A percentile compares a stretch with the other conserved stretches of the same genome.
phyloP scores from a whole-genome alignment of 2,329 filamentous ascomycete genomes.

The Bimuria novae-zelandiae region DNA sequence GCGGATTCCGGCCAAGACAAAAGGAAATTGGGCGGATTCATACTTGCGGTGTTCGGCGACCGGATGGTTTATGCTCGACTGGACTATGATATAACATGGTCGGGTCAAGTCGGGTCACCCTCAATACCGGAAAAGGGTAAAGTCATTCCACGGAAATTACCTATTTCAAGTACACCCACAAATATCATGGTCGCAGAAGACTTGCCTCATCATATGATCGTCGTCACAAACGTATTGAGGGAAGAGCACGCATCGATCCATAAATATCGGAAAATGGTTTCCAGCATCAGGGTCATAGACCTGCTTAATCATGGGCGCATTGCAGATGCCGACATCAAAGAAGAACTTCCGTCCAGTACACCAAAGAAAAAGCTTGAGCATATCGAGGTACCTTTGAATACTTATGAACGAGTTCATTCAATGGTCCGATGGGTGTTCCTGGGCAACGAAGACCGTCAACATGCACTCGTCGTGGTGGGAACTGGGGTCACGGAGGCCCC shows the following conservation, averaged over 20 bases:
- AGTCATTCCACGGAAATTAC: slow-evolving; percentile 33
- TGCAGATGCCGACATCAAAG: slow-evolving; percentile 27
- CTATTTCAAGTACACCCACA: slow-evolving; percentile 32
- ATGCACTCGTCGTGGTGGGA: slow-evolving; percentile 66
- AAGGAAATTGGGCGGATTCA: slow-evolving; percentile 48
- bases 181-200: slow-evolving; percentile 40
- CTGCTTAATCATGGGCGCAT: slow-evolving; percentile 23
- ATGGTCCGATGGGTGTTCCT: slow-evolving; percentile 68
- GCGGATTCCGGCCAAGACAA: slow-evolving; percentile 39
- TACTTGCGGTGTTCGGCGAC: slow-evolving; percentile 55
- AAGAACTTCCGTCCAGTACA: slow-evolving; percentile 24
- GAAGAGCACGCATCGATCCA: slow-evolving; percentile 34
- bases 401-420: slow-evolving; percentile 63
- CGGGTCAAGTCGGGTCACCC: slow-evolving; percentile 3
- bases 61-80: slow-evolving; percentile 55
- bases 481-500: slow-evolving; percentile 42
- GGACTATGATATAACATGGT: slow-evolving; percentile 41
- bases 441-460: slow-evolving; percentile 59
- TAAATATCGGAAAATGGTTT: slow-evolving; percentile 44
- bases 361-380: slow-evolving; percentile 46
- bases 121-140: slow-evolving; percentile 13
- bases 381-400: slow-evolving; percentile 61
- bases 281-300: slow-evolving; percentile 38
- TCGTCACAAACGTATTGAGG: slow-evolving; percentile 50
- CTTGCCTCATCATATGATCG: slow-evolving; percentile 54